A percentile compares a stretch with the other conserved stretches of the same genome.
Conservation (phyloP, 2,329 filamentous ascomycete genomes). For the Drechslerella coelobrocha region DNA sequence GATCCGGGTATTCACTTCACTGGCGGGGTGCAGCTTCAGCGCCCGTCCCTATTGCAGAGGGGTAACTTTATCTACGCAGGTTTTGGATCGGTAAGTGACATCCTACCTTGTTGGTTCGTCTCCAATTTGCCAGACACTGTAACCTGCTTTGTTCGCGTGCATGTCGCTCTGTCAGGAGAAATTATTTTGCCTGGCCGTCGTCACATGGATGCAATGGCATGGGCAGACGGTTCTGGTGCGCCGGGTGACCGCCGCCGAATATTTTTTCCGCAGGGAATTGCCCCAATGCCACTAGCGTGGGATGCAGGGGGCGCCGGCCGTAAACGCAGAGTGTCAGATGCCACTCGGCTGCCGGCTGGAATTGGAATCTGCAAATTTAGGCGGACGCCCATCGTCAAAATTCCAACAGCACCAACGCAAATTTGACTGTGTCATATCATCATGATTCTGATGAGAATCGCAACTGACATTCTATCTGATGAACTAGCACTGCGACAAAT, state of each 20-base stretch:
- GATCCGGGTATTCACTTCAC: constrained; percentile 62
- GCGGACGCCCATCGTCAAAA: not conserved
- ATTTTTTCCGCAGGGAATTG: not conserved
- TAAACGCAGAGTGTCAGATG: too few relatives aligned
- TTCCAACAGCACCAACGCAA: constrained; percentile 13
- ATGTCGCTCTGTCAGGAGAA: not conserved
- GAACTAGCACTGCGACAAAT: constrained; percentile 66
- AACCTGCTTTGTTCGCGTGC: too few relatives aligned
- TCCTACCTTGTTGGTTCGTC: not conserved
- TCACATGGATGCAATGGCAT: not conserved
- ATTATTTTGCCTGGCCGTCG: not conserved
- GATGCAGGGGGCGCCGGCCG: constrained; percentile 33
- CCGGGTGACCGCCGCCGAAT: not conserved
- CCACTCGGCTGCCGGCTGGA: too few relatives aligned
- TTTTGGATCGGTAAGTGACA: constrained; percentile 60
- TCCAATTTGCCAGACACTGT: not conserved
- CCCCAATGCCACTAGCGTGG: constrained; percentile 8
- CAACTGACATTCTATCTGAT: too few relatives aligned
- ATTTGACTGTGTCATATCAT: too few relatives aligned
- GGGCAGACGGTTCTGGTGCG: too few relatives aligned
- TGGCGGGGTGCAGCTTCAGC: constrained; percentile 64
- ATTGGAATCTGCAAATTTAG: too few relatives aligned
- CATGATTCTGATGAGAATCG: too few relatives aligned
- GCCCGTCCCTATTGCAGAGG: constrained; percentile 62
- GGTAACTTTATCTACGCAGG: constrained; percentile 63